phyloP scores from a whole-genome alignment of 2,329 filamentous ascomycete species.

The Sclerotinia trifoliorum region DNA sequence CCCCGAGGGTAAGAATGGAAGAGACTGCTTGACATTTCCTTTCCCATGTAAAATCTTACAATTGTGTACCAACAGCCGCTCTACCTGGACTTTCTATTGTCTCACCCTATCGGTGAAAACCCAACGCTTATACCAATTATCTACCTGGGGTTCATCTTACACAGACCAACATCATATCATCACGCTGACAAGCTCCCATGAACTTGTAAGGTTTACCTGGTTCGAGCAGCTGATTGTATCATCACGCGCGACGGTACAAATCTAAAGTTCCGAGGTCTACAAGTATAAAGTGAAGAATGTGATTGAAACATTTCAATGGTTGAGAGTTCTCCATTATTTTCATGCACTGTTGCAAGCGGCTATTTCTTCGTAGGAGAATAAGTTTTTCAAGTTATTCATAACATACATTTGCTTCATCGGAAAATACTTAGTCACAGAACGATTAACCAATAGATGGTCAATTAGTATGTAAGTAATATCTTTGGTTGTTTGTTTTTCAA shows the following conservation, averaged over 20 bases:
- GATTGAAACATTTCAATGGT: constrained; percentile 13
- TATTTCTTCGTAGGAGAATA: not conserved
- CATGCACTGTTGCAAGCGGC: constrained; percentile 13
- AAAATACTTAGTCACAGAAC: constrained; percentile 8
- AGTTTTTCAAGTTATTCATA: not conserved
- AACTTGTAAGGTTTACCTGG: not conserved
- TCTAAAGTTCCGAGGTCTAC: not conserved
- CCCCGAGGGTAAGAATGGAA: not conserved
- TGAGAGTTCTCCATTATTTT: not conserved
- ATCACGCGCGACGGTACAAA: constrained; percentile 8
- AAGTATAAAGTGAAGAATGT: constrained; percentile 6
- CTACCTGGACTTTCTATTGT: not conserved
- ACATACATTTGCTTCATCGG: constrained; percentile 7
- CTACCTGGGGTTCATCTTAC: constrained; percentile 1
- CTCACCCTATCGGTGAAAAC: constrained; percentile 13
- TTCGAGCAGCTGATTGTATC: not conserved
- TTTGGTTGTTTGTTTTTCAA: constrained; percentile 6
- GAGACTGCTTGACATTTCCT: not conserved
- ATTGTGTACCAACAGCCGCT: constrained; percentile 6
- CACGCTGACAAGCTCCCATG: not conserved
- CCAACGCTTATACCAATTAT: constrained; percentile 1
- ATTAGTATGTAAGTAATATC: not conserved
- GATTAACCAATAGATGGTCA: not conserved
- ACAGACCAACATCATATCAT: constrained; percentile 17
- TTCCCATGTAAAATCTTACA: not conserved